Percentiles rank a stretch among this genome's conserved stretches.
phyloP scores from a whole-genome alignment of 2,329 filamentous ascomycete species.

The Metarhizium robertsii region DNA sequence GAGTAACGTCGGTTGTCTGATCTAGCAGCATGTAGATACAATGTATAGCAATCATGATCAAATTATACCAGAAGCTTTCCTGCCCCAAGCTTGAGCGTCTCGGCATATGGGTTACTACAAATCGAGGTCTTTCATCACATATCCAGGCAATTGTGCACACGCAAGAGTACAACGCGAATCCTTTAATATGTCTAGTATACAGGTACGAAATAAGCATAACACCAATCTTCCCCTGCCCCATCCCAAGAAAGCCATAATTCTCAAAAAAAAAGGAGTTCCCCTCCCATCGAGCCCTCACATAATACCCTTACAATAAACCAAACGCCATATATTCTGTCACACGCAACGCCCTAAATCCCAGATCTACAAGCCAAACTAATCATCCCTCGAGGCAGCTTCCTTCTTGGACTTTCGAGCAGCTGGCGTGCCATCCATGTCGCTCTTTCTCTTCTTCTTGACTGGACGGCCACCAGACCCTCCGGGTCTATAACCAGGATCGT shows the following conservation, averaged over 20 bases:
- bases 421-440: slow-evolving; percentile 32
- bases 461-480: slow-evolving; percentile 45
- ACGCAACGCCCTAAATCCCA: neutral
- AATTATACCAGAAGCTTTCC: neutral
- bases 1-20: neutral
- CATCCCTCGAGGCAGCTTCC: slow-evolving; percentile 14
- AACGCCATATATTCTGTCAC: neutral
- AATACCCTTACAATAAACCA: neutral
- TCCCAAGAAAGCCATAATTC: neutral
- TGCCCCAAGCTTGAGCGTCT: no score
- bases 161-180: neutral
- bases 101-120: no score
- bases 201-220: neutral
- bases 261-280: no score
- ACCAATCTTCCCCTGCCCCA: neutral
- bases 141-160: no score
- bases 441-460: slow-evolving; percentile 51
- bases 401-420: slow-evolving; percentile 27
- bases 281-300: neutral
- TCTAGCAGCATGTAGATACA: neutral
- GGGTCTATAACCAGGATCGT: slow-evolving; percentile 50
- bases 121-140: no score
- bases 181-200: neutral
- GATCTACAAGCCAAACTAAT: neutral
- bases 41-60: neutral